Evolutionary conservation across 441 rosid genomes (phyloP), one percentile per base, ranked within the genome.

Genomic region (Hypseocharis bilobata): DNA sequence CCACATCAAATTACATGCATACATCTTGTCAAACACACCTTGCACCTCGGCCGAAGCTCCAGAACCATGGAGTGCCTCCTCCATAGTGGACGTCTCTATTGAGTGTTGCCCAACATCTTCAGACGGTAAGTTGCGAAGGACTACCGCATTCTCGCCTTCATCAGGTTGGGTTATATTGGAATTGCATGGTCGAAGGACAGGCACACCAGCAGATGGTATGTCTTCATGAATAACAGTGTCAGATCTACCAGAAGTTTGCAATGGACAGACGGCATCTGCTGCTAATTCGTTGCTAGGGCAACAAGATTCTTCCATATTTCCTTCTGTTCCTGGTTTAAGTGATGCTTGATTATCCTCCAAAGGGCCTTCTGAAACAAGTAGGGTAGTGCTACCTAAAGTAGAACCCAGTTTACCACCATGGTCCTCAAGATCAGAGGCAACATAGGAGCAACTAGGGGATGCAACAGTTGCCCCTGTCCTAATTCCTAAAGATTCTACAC

Each of bases 21-120:
- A 62, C 64, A 75, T 71, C 70, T 68, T 55, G 67, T 68, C 22
- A 72, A 73, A 79, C 86, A 72, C 73, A 89, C 96, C 96, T 87
- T 68, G 85, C 73, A 79, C 81, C 75, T 76, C 78, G 72, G 80
- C 65, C 52, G 72, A 63, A 71, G 72, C 76, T 66, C 68, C 79
- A 74, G 64, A 66, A 59, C 70, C 40, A 67, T 49, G 72, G 26
- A 68, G 62, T 40, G 40, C 77, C 38, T 66, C 74, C 68, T 74
- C 72, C 65, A 71, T 61, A 51, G 25, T 26, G 60, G 61, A 63
- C 49, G 28, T 62, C 71, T 77, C 79, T 4, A 64, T 29, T 14
- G 65, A 67, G 62, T 38, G 64, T 7, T 72, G 56, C 23, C 59
- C 77, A 26, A 25, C 71, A 62, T 52, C 76, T 3, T 62, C 73